Conservation (phyloP, 768 basidiomycete species). For the Suillus discolor region DNA sequence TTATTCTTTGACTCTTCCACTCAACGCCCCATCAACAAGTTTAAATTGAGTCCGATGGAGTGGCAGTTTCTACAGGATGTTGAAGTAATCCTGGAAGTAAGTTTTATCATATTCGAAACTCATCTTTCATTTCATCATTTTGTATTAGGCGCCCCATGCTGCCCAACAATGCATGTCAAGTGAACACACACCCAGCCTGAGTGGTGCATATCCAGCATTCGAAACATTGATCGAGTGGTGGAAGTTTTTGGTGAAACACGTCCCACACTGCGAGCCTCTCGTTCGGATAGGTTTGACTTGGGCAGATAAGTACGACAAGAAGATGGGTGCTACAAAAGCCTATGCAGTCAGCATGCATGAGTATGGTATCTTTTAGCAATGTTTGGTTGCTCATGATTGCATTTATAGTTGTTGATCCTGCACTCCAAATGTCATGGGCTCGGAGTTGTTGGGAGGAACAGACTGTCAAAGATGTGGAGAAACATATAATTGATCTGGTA, state of each 20-base stretch:
- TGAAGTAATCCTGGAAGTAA: constrained; percentile 8
- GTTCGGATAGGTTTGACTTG: background rate
- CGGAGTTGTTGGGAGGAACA: background rate
- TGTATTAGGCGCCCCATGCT: background rate
- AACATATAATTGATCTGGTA: background rate
- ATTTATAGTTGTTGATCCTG: background rate
- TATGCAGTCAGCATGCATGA: background rate
- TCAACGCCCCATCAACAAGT: background rate
- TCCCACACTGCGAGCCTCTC: constrained; percentile 1
- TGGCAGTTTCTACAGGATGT: constrained; percentile 9
- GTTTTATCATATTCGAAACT: background rate
- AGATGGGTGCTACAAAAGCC: background rate
- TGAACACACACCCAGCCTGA: background rate
- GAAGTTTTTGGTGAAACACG: background rate
- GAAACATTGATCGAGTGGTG: constrained; percentile 3
- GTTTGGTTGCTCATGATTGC: background rate
- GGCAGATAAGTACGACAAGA: background rate
- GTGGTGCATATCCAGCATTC: constrained; percentile 1
- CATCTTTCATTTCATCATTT: background rate
- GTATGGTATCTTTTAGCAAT: background rate
- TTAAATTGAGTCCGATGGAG: background rate
- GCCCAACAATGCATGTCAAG: constrained; percentile 6
- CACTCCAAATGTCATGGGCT: background rate
- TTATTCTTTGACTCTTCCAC: constrained; percentile 2
- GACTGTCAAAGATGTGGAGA: background rate